Evolutionary conservation across 176 grass and related monocot genomes (phyloP), one percentile per base, ranked within the genome.

Genomic region (Musa schizocarpa): DNA sequence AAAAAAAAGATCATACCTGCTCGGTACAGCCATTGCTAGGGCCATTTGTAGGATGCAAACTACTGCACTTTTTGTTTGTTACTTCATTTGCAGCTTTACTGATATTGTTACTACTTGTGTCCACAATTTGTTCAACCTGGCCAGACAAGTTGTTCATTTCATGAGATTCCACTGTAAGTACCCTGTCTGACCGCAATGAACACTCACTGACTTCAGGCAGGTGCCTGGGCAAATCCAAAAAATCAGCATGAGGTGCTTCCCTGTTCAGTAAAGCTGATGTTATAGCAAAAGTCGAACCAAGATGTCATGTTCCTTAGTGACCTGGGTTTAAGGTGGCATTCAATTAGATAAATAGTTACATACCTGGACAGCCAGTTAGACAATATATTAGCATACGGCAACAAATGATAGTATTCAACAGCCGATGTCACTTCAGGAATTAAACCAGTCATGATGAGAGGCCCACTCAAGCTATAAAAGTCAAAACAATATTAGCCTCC

Each of bases 361-460:
- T 84, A 88, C 89, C 86, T 84, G 72, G 75, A 43, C 9, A 77
- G 11, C 72, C 80, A 50, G 25, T 79, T 69, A 43, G 72, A 54
- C 16, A 92, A 49, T 71, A 86, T 64, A 13, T 88, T 55, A 53
- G 74, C 77, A 77, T 92, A 92, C 10, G 89, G 89, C 55, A 92
- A 82, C 63, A 92, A 53, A 62, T 85, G 83, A 53, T 88, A 92
- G 59, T 55, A 80, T 0, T 85, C 83, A 76, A 88, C 85, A 53
- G 83, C 85, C 63, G 16, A 20, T 76, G 83, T 85, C 29, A 81
- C 85, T 24, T 5, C 55, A 52, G 50, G 77, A 57, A 1, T 68
- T 14, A 52, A 67, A 43, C 65, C 71, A 23, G 51, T 81, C 63
- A 25, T 19, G 74, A 92, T 65, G 48, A 92, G 2, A 27, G 89